These are phyloP conservation scores for Hansenula lynferdii DNA, from an alignment of 1,139 yeast genomes.

Conservation along the genomic window DNA sequence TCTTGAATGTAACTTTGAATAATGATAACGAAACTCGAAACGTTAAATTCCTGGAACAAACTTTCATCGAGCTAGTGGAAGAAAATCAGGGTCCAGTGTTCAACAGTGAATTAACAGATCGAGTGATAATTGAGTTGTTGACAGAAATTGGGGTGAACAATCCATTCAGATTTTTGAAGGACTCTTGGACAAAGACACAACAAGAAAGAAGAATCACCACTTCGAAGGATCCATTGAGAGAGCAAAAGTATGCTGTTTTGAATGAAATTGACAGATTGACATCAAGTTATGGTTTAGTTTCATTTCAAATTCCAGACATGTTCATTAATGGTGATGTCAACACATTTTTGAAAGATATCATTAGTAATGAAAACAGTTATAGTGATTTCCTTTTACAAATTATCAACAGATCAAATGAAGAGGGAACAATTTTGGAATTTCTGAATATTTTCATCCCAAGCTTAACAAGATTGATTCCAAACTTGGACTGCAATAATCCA, in stretches of 20 bases:
- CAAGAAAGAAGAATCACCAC: slow-evolving; percentile 36
- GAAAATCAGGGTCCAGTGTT: slow-evolving; percentile 25
- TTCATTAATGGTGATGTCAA: slow-evolving; percentile 27
- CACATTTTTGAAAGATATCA: slow-evolving; percentile 27
- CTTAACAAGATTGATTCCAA: slow-evolving; percentile 26
- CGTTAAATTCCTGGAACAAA: slow-evolving; percentile 32
- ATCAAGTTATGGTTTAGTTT: slow-evolving; percentile 63
- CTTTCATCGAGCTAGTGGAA: slow-evolving; percentile 34
- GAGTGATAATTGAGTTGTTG: slow-evolving; percentile 48
- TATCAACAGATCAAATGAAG: slow-evolving; percentile 55
- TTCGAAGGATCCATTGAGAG: slow-evolving; percentile 36
- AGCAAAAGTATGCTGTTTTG: slow-evolving; percentile 35
- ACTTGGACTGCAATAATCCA: slow-evolving; percentile 40
- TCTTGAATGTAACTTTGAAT: slow-evolving; percentile 37
- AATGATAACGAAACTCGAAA: slow-evolving; percentile 12
- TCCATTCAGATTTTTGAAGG: slow-evolving; percentile 44
- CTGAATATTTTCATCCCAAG: slow-evolving; percentile 52
- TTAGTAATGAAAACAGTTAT: slow-evolving; percentile 33
- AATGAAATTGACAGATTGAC: slow-evolving; percentile 49
- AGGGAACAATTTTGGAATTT: slow-evolving; percentile 59
- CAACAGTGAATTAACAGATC: slow-evolving; percentile 31
- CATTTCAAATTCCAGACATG: slow-evolving; percentile 70
- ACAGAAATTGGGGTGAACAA: slow-evolving; percentile 45
- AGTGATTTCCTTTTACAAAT: slow-evolving; percentile 56
- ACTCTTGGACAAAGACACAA: slow-evolving; percentile 38